These are phyloP conservation scores for Gamsiella multidivaricata DNA, from an alignment of 192 early-diverging fungal species.

Conservation along the genomic window DNA sequence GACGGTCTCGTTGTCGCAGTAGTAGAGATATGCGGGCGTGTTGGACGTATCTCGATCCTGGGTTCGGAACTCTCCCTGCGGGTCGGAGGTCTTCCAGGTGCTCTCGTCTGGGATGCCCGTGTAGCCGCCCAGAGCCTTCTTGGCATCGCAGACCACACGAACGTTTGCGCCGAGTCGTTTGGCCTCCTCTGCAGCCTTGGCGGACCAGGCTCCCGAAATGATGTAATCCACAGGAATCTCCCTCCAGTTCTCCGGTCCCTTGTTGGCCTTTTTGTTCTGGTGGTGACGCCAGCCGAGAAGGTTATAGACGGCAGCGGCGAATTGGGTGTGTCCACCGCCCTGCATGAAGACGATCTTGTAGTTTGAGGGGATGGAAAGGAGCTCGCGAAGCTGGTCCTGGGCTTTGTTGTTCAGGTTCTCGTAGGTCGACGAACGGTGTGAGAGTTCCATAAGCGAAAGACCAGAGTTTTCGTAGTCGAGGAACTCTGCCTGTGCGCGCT, in stretches of 20 bases:
- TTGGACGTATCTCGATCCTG: constrained; percentile 63
- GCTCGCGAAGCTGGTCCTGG: constrained; percentile 73
- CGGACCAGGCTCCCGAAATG: constrained; percentile 92
- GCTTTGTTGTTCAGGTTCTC: constrained; percentile 79
- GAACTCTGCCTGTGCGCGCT: constrained; percentile 85
- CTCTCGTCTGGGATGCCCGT: constrained; percentile 64
- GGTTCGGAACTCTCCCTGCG: constrained; percentile 3
- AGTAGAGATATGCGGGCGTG: constrained; percentile 90
- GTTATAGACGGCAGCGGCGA: constrained; percentile 91
- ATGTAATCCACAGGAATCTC: constrained; percentile 84
- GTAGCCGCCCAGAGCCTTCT: constrained; percentile 63
- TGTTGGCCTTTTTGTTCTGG: constrained; percentile 40
- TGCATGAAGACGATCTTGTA: constrained; percentile 95
- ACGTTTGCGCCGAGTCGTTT: constrained; percentile 80
- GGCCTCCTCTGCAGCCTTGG: constrained; percentile 88
- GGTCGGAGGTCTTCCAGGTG: constrained; percentile 65
- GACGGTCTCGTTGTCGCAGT: constrained; percentile 98
- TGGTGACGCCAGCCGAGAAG: constrained; percentile 71
- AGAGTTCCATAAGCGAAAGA: constrained; percentile 95
- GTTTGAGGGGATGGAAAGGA: constrained; percentile 88
- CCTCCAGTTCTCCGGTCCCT: constrained; percentile 27
- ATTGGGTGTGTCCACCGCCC: constrained; percentile 94
- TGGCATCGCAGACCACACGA: constrained; percentile 84
- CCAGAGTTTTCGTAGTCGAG: constrained; percentile 85
- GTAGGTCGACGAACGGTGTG: constrained; percentile 90